These are phyloP conservation scores for Spathaspora passalidarum DNA, from an alignment of 805 yeast genomes.

Conservation along the genomic window DNA sequence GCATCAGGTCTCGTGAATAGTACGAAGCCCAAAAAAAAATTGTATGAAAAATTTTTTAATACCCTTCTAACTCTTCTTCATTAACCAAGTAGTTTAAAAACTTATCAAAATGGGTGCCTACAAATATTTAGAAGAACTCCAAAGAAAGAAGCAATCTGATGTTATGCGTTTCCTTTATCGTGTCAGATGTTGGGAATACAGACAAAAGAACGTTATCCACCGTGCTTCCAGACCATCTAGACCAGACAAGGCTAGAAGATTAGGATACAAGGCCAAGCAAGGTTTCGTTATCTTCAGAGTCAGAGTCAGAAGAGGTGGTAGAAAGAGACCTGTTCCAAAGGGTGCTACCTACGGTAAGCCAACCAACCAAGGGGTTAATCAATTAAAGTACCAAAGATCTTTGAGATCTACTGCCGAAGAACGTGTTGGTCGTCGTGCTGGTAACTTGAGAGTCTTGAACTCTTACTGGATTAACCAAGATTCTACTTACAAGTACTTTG, in stretches of 20 bases:
- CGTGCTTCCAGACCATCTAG: conserved; percentile 98
- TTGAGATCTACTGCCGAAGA: conserved; percentile 99
- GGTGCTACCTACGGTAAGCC: conserved; percentile 99
- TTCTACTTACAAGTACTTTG: conserved; percentile 98
- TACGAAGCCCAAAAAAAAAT: not conserved
- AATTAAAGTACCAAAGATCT: conserved; percentile 98
- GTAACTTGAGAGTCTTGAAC: conserved; percentile 99
- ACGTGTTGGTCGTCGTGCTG: conserved; percentile 98
- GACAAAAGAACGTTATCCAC: conserved; percentile 98
- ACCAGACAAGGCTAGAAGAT: conserved; percentile 99
- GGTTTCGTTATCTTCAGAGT: conserved; percentile 98
- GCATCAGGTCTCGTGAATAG: not conserved
- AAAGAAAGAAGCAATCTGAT: conserved; percentile 99
- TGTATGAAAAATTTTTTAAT: conserved; percentile 4
- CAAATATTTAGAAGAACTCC: conserved; percentile 98
- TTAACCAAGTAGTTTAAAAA: conserved; percentile 5
- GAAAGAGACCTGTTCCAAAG: conserved; percentile 99
- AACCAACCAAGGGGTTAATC: conserved; percentile 99
- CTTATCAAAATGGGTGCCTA: conserved; percentile 89
- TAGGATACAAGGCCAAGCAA: conserved; percentile 99
- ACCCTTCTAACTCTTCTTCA: conserved; percentile 1
- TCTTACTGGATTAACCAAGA: conserved; percentile 99
- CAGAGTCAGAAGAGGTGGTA: conserved; percentile 99
- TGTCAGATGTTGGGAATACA: conserved; percentile 99
- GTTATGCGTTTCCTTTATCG: conserved; percentile 97